Evolutionary conservation across 768 basidiomycete species (phyloP).

Genomic region (Lentinula detonsa): DNA sequence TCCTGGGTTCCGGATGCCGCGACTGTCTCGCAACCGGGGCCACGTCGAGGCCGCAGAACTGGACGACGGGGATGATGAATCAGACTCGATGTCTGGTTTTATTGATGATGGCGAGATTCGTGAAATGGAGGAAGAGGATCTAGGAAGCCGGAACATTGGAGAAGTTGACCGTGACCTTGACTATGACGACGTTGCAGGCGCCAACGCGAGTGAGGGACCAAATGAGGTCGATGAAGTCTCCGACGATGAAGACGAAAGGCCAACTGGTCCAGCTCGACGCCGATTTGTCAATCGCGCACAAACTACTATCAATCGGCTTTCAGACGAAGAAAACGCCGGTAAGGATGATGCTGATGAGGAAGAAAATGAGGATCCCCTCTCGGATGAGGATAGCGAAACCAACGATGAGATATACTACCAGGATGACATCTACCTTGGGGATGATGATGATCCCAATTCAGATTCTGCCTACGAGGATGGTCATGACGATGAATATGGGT

Average conservation of each 20-base stretch:
- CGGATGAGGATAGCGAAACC: background rate
- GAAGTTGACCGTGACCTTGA: background rate
- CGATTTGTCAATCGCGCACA: background rate
- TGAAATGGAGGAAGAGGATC: background rate
- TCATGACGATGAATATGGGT: background rate
- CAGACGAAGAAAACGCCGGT: constrained; percentile 4
- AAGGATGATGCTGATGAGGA: background rate
- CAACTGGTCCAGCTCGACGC: background rate
- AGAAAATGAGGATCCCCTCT: background rate
- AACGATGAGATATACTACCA: background rate
- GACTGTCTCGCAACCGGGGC: background rate
- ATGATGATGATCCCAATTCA: background rate
- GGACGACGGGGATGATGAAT: background rate
- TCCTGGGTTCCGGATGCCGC: background rate
- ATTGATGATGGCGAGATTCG: background rate
- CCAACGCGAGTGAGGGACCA: background rate
- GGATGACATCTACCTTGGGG: background rate
- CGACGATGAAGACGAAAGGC: background rate
- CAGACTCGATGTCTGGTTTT: background rate
- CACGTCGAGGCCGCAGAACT: background rate
- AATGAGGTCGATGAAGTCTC: background rate
- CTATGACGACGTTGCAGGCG: background rate
- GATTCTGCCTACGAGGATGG: background rate
- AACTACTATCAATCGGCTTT: background rate
- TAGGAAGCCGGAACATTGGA: background rate